phyloP scores from a whole-genome alignment of 257 asterid species.

The Rehmannia glutinosa region DNA sequence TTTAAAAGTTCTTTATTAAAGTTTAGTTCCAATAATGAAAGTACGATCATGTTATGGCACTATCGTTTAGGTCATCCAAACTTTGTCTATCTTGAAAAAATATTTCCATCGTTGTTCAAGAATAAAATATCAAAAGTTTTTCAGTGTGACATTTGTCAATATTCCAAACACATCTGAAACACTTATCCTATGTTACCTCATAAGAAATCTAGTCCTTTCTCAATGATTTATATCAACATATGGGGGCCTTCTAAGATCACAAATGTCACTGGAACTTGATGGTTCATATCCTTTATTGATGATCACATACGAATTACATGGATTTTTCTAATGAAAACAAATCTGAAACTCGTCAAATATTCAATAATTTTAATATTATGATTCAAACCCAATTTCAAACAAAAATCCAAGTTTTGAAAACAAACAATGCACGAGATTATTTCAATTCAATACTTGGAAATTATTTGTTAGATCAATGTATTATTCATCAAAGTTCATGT shows the following conservation, averaged over 20 bases:
- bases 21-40: not conserved
- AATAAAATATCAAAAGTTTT: not conserved
- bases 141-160: too few species aligned
- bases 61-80: conserved; percentile 8
- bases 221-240: not conserved
- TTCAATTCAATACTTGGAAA: not conserved
- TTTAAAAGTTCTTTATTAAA: not conserved
- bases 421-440: not conserved
- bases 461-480: not conserved
- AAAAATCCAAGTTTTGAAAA: not conserved
- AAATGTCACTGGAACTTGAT: not conserved
- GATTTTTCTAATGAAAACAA: not conserved
- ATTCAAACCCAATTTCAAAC: not conserved
- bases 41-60: not conserved
- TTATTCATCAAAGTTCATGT: not conserved
- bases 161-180: too few species aligned
- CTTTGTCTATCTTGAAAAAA: not conserved
- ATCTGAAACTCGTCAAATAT: not conserved
- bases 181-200: too few species aligned
- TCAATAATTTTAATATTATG: not conserved
- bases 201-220: too few species aligned
- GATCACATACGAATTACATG: not conserved
- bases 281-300: not conserved
- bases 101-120: not conserved
- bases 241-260: not conserved